Evolutionary conservation across 352 stramenopile species (phyloP).

Genomic region (Pythium oligandrum): DNA sequence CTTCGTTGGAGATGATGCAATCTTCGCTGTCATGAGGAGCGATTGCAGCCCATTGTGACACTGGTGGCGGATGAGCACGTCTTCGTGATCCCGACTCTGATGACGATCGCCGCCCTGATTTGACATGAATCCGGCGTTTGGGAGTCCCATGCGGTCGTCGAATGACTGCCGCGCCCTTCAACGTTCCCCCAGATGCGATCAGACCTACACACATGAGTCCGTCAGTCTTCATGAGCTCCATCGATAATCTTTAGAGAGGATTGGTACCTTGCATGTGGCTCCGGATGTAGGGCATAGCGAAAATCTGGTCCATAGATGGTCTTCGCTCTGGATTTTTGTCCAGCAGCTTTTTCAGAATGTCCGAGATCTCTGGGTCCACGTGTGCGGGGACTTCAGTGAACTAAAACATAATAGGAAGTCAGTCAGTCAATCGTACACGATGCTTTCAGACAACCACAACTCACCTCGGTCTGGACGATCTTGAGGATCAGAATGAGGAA

Average conservation of each 20-base stretch:
- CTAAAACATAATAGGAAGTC: conserved; percentile 9
- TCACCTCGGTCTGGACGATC: conserved; percentile 77
- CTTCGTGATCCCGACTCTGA: conserved; percentile 20
- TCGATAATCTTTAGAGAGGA: background rate
- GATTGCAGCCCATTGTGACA: conserved; percentile 46
- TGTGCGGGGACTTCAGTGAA: conserved; percentile 48
- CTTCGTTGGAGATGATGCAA: conserved; percentile 12
- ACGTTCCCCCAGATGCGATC: conserved; percentile 46
- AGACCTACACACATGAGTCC: conserved; percentile 21
- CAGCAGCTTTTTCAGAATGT: conserved; percentile 48
- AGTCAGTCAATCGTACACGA: background rate
- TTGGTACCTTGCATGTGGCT: conserved; percentile 60
- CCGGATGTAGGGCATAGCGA: conserved; percentile 65
- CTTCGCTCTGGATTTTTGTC: conserved; percentile 59
- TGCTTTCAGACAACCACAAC: background rate
- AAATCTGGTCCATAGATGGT: conserved; percentile 73
- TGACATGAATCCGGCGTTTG: conserved; percentile 38
- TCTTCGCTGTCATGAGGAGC: conserved; percentile 32
- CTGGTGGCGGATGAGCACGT: conserved; percentile 4
- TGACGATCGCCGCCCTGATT: conserved; percentile 38
- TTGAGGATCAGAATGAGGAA: conserved; percentile 82
- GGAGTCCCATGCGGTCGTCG: conserved; percentile 29
- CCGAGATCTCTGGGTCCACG: conserved; percentile 53
- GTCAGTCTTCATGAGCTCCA: background rate
- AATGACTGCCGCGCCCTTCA: conserved; percentile 33